phyloP scores from a whole-genome alignment of 1,284 basidiomycete genomes.

The Pseudozyma sp. region DNA sequence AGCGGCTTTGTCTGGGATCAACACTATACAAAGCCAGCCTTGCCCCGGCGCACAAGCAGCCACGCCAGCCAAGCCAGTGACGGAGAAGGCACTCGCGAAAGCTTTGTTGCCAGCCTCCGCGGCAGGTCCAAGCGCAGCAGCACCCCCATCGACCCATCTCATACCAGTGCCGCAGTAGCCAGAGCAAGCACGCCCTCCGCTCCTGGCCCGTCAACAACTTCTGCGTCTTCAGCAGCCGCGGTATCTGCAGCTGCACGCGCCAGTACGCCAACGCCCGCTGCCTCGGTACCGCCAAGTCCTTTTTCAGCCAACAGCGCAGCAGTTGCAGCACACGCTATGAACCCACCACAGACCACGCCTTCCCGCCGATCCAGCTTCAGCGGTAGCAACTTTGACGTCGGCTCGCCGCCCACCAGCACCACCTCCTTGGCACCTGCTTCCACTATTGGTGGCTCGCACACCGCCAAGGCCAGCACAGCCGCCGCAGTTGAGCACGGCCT shows the following conservation, averaged over 20 bases:
- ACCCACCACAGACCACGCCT: slow-evolving; percentile 62
- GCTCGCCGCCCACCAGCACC: slow-evolving; percentile 63
- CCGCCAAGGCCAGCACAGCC: slow-evolving; percentile 12
- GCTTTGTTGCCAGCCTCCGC: slow-evolving; percentile 50
- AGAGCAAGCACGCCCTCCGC: slow-evolving; percentile 40
- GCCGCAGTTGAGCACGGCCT: slow-evolving; percentile 16
- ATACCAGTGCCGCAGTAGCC: slow-evolving; percentile 23
- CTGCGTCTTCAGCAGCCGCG: slow-evolving; percentile 24
- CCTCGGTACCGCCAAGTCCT: slow-evolving; percentile 54
- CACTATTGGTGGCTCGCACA: slow-evolving; percentile 26
- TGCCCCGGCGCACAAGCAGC: slow-evolving; percentile 60
- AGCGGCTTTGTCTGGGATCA: slow-evolving; percentile 57
- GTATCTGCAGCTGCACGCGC: slow-evolving; percentile 31
- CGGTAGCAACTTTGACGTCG: slow-evolving; percentile 58
- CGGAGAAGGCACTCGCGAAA: slow-evolving; percentile 50
- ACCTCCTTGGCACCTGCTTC: slow-evolving; percentile 54
- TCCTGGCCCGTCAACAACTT: slow-evolving; percentile 12
- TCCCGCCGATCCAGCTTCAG: slow-evolving; percentile 64
- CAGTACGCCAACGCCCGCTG: slow-evolving; percentile 47
- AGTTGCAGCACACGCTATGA: slow-evolving; percentile 54
- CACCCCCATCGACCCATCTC: slow-evolving; percentile 54
- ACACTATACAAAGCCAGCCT: slow-evolving; percentile 51
- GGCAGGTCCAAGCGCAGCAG: slow-evolving; percentile 56
- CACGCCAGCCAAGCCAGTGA: slow-evolving; percentile 60
- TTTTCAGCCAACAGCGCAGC: slow-evolving; percentile 42